phyloP scores from a whole-genome alignment of 768 basidiomycete genomes.

The Xerocomellus chrysenteron region DNA sequence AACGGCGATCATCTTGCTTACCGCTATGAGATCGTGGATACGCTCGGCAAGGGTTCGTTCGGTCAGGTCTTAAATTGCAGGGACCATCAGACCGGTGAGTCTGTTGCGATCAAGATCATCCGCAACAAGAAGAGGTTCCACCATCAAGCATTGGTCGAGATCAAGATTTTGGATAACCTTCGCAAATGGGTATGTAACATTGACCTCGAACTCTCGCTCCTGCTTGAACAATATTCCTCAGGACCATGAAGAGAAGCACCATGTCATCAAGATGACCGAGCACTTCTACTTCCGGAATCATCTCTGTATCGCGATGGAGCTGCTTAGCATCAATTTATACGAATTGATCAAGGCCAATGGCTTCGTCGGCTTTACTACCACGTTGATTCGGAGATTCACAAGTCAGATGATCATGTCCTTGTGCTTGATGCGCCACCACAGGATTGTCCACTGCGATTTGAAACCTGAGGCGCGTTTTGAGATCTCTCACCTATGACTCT shows the following conservation, averaged over 20 bases:
- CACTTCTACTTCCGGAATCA: slow-evolving; percentile 98
- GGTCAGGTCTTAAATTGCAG: slow-evolving; percentile 96
- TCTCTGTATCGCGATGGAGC: slow-evolving; percentile 96
- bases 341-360: slow-evolving; percentile 99
- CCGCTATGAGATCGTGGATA: slow-evolving; percentile 92
- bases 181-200: slow-evolving; percentile 86
- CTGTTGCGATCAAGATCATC: slow-evolving; percentile 99
- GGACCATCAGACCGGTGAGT: slow-evolving; percentile 91
- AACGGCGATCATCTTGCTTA: slow-evolving; percentile 91
- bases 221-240: slow-evolving; percentile 39
- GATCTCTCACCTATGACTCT: neutral
- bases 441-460: slow-evolving; percentile 97
- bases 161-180: slow-evolving; percentile 95
- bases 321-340: slow-evolving; percentile 97
- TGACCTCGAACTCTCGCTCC: neutral
- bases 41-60: slow-evolving; percentile 96
- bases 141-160: slow-evolving; percentile 97
- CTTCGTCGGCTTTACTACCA: slow-evolving; percentile 96
- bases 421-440: slow-evolving; percentile 92
- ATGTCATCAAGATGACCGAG: slow-evolving; percentile 97
- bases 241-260: slow-evolving; percentile 96
- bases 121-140: slow-evolving; percentile 99
- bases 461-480: slow-evolving; percentile 83
- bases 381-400: slow-evolving; percentile 92
- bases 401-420: slow-evolving; percentile 92